These are phyloP conservation scores for Kitagawia praeruptora DNA, from an alignment of 129 eudicot genomes.

Conservation along the genomic window DNA sequence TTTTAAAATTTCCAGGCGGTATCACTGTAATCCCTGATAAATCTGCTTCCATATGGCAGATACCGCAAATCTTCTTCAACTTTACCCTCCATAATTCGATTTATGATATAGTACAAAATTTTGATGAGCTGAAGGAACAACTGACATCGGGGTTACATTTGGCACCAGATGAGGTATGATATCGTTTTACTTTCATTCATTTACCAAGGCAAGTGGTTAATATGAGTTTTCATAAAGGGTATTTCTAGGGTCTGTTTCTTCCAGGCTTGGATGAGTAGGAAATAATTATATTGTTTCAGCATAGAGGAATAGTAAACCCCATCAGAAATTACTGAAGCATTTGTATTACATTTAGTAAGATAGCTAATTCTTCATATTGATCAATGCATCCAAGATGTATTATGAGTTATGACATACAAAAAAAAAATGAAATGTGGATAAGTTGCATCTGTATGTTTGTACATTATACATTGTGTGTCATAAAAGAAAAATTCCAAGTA, in stretches of 20 bases:
- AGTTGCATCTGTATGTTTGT: neutral
- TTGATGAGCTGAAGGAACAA: constrained; percentile 46
- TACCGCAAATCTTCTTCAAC: constrained; percentile 46
- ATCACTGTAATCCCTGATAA: constrained; percentile 49
- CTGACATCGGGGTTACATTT: constrained; percentile 55
- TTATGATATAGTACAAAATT: constrained; percentile 45
- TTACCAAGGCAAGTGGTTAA: neutral
- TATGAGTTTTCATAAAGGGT: neutral
- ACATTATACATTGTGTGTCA: neutral
- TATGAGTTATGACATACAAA: neutral
- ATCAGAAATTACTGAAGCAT: neutral
- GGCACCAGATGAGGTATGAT: constrained; percentile 55
- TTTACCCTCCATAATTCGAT: constrained; percentile 64
- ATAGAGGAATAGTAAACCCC: neutral
- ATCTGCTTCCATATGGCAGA: constrained; percentile 28
- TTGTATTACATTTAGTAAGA: neutral
- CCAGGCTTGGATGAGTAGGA: neutral
- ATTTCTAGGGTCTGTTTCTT: neutral
- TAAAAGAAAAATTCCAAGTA: neutral
- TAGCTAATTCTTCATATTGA: neutral
- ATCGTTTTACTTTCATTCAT: neutral
- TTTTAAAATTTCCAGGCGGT: constrained; percentile 60
- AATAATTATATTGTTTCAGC: neutral
- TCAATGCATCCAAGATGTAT: neutral
- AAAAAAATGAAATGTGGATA: neutral